These are phyloP conservation scores for Daldinia grandis DNA, from an alignment of 495 filamentous ascomycete genomes.

Conservation along the genomic window DNA sequence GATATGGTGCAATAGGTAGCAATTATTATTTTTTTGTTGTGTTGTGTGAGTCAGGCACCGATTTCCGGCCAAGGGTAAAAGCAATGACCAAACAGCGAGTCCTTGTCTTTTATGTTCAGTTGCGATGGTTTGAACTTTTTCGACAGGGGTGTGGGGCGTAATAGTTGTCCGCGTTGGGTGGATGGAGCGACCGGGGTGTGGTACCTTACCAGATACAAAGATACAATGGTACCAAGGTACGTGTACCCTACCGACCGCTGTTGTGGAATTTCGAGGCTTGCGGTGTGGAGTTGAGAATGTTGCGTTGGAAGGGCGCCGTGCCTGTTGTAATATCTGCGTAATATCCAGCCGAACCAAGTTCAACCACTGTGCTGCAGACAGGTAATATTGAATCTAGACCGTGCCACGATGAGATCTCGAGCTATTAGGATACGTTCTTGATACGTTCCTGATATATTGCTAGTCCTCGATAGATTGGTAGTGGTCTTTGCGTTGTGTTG, in stretches of 20 bases:
- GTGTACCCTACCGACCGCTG: constrained; percentile 32
- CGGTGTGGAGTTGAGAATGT: constrained; percentile 37
- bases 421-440: constrained; percentile 29
- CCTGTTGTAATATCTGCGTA: constrained; percentile 39
- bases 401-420: constrained; percentile 36
- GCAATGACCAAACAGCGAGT: constrained; percentile 41
- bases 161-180: constrained; percentile 33
- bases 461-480: not conserved
- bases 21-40: constrained; percentile 41
- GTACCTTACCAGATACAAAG: constrained; percentile 8
- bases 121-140: constrained; percentile 41
- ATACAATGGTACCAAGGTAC: constrained; percentile 14
- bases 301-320: constrained; percentile 35
- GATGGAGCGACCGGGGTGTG: constrained; percentile 7
- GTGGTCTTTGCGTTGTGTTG: not conserved
- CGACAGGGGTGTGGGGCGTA: constrained; percentile 31
- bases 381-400: constrained; percentile 31
- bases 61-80: constrained; percentile 43
- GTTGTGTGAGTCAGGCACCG: constrained; percentile 50
- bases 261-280: constrained; percentile 32
- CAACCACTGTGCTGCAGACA: constrained; percentile 9
- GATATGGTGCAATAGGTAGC: constrained; percentile 40
- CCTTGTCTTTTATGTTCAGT: constrained; percentile 43
- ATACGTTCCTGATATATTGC: constrained; percentile 20
- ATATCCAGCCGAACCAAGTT: constrained; percentile 18